Evolutionary conservation across 2,329 filamentous ascomycete genomes (phyloP), one percentile per base, ranked within the genome.

Genomic region (Tolypocladium ovalisporum): DNA sequence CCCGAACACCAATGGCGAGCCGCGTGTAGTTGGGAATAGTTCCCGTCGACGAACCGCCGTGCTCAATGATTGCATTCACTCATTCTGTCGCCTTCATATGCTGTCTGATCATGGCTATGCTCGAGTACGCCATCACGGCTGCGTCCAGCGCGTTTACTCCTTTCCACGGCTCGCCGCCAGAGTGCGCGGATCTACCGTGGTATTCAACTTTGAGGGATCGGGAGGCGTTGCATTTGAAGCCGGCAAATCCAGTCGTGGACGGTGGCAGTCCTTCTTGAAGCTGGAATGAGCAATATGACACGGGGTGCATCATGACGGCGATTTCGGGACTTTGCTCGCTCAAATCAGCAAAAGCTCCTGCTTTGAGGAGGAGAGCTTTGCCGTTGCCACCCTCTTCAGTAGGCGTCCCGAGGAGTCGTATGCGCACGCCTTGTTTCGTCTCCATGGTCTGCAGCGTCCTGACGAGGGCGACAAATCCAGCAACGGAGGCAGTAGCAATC

Each of bases 351-450:
- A 49, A 49, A 3, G 44, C 44, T 6, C 27, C 44, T 15, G 44
- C 44, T 19, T 49, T n/a, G 17, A 49, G 40, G 79, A 68, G 42
- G 70, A 72, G 51, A 78, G 64, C 61, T 76, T 76, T 49, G 12
- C 73, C 74, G 19, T 72, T 73, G 39, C 73, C 73, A 19, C 71
- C 72, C 57, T 76, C 73, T 47, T 76, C 73, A 5, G 73, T 73
- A 0, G 73, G 73, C 0, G 73, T 75, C 4, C 74, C 73, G 0
- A 76, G 64, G 1, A 76, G 64, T 1, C 73, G 67, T 2, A 76
- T 64, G 4, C 54, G 39, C 10, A 42, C 57, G 32, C 27, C 1
- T 27, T 13, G 9, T 35, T 35, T 22, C 34, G 24, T 10, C 15
- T 35, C 5, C 52, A 10, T 39, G 52, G 12, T 3, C 39, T 54